Conservation (phyloP, 345 rosid genomes). For the Pelargonium nanum region DNA sequence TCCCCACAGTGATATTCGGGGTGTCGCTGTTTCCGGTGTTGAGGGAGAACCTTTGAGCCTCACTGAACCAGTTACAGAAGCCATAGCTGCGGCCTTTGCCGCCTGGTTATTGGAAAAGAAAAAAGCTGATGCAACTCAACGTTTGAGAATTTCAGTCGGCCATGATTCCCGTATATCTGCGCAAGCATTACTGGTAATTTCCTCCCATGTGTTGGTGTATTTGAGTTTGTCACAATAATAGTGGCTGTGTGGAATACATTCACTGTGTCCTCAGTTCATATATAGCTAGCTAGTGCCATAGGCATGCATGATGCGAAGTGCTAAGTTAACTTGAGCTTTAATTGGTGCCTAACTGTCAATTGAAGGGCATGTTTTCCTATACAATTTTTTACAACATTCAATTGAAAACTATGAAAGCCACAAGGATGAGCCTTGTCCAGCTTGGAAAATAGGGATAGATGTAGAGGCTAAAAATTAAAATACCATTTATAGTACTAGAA, state of each 20-base stretch:
- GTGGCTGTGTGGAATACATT: neutral
- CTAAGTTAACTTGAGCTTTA: too few relatives aligned
- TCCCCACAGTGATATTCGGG: conserved; percentile 69
- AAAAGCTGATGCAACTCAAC: conserved; percentile 31
- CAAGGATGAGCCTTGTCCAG: neutral
- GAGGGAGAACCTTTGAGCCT: conserved; percentile 89
- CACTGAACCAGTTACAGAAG: conserved; percentile 74
- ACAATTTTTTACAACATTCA: too few relatives aligned
- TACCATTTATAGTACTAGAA: too few relatives aligned
- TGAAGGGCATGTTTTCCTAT: too few relatives aligned
- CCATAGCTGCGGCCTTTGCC: conserved; percentile 90
- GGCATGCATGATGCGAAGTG: too few relatives aligned
- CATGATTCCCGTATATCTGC: conserved; percentile 98
- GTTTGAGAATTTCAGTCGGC: conserved; percentile 62
- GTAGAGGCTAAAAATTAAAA: neutral
- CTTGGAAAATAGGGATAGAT: neutral
- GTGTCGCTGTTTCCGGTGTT: conserved; percentile 83
- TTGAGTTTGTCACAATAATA: conserved; percentile 1
- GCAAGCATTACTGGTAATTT: conserved; percentile 45
- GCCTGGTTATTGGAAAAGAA: conserved; percentile 74
- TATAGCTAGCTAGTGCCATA: too few relatives aligned
- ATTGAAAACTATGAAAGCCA: neutral
- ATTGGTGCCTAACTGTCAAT: too few relatives aligned
- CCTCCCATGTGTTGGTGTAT: conserved; percentile 4
- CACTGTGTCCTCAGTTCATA: neutral